Percentiles rank a stretch among this genome's conserved stretches.
Evolutionary conservation across 495 filamentous ascomycete species (phyloP).

Genomic region (Antarctomyces pellizariae): DNA sequence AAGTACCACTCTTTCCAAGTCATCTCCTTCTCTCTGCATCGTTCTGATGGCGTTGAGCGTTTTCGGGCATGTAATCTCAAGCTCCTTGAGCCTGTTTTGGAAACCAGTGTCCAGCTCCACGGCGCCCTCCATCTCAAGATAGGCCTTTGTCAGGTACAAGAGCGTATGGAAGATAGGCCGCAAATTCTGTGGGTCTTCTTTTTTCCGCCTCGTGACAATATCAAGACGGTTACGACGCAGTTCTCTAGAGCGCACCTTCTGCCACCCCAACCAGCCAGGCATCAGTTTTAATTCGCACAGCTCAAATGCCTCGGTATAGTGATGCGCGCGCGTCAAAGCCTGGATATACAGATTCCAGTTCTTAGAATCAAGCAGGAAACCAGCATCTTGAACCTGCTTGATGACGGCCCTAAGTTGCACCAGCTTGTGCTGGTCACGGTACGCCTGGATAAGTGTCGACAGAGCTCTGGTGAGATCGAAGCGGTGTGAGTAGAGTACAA

Average conservation of each 20-base stretch:
- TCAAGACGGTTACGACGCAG: conserved; percentile 14
- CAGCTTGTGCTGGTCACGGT: conserved; percentile 22
- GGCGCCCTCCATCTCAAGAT: conserved; percentile 22
- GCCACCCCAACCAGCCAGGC: conserved; percentile 53
- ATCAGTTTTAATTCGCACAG: conserved; percentile 53
- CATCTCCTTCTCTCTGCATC: conserved; percentile 26
- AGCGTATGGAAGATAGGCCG: conserved; percentile 29
- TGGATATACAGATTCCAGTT: conserved; percentile 40
- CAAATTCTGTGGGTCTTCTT: conserved; percentile 18
- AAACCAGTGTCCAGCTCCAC: conserved; percentile 14
- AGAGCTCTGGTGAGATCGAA: conserved; percentile 4
- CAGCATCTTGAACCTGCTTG: conserved; percentile 24
- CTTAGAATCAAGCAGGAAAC: conserved; percentile 39
- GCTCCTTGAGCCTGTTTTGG: conserved; percentile 15
- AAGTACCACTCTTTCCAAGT: conserved; percentile 15
- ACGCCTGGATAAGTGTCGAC: conserved; percentile 20
- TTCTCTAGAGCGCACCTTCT: conserved; percentile 11
- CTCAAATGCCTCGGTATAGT: conserved; percentile 30
- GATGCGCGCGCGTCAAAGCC: conserved; percentile 19
- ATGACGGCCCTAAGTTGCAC: conserved; percentile 25
- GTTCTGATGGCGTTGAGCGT: conserved; percentile 26
- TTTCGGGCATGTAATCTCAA: conserved; percentile 20
- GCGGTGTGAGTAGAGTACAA: background rate
- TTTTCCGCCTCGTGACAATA: conserved; percentile 11
- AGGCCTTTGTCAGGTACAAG: conserved; percentile 25